Base-by-base conservation (phyloP, 768 basidiomycete genomes). In the Agaricus subrufescens region DNA sequence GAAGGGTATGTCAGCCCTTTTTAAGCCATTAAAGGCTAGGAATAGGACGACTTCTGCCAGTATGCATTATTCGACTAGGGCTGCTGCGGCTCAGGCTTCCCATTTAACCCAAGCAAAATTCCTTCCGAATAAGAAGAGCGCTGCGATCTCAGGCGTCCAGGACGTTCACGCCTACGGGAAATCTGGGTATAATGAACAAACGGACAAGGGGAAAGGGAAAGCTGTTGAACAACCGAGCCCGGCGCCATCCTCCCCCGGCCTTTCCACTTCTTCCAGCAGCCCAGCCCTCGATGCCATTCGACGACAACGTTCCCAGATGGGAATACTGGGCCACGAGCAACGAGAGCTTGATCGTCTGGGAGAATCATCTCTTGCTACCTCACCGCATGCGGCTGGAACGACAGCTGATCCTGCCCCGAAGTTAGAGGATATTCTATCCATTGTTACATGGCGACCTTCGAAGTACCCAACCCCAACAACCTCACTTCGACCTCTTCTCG, bases 1-100 rank as follows among this genome's bases (percentile, higher is more conserved):
- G 4, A 65, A 69, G 39, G 70, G 80, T 50, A 71, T 87, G 30
- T 78, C 81, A 2, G 76, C 79, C 10, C 62, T 87, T 40, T 73
- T 83, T 49, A 78, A 76, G 56, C 61, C 40, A 53, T 37, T 37
- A 45, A 60, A 46, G 34, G 52, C 46, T 43, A 56, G 59, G 19
- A 43, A 30, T n/a, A 38, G 56, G 37, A 40, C 44, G 4, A 49
- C 37, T 12, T 34, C 56, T 14, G 25, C 19, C 8, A 23, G 19
- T 14, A 8, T 51, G 29, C 34, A 30, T 6, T 43, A 43, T 26
- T 49, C 42, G n/a, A 15, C 30, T n/a, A 43, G 40, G 54, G n/a
- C 7, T 3, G 23, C 43, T 25, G 34, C 34, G 34, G 34, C 5
- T 11, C 34, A 3, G 48, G 48, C 39, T 25, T 49, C 47, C 37